Conservation (phyloP, 2,329 filamentous ascomycete genomes). For the Hypocrella siamensis region DNA sequence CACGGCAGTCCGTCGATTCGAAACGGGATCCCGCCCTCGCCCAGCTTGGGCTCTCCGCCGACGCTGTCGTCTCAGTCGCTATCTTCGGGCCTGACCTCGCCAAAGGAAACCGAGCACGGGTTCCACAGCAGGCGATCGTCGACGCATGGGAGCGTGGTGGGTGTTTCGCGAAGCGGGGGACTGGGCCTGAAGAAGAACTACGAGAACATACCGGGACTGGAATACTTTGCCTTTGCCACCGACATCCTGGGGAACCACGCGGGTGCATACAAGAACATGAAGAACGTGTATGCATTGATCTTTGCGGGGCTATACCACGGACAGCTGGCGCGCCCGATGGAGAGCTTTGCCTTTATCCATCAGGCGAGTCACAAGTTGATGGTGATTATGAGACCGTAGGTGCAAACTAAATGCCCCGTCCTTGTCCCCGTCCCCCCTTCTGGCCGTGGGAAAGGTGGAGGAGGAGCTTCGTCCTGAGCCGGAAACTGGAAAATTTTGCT, state of each 20-base stretch:
- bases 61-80: conserved; percentile 27
- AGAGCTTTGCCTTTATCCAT: conserved; percentile 56
- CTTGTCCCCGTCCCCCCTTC: not conserved
- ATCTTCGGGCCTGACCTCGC: conserved; percentile 33
- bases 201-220: conserved; percentile 75
- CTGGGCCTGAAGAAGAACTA: conserved; percentile 41
- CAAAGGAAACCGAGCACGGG: conserved; percentile 31
- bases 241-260: conserved; percentile 73
- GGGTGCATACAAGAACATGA: conserved; percentile 64
- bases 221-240: conserved; percentile 76
- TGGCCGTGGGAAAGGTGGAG: too few relatives aligned
- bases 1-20: conserved; percentile 23
- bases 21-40: conserved; percentile 36
- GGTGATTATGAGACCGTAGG: conserved; percentile 61
- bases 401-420: conserved; percentile 7
- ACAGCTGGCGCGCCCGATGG: conserved; percentile 71
- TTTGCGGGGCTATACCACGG: conserved; percentile 80
- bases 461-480: too few relatives aligned
- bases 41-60: conserved; percentile 39
- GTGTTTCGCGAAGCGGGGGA: conserved; percentile 11
- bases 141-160: conserved; percentile 22
- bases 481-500: too few relatives aligned
- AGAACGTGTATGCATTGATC: conserved; percentile 72
- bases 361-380: conserved; percentile 43
- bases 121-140: conserved; percentile 34